These are phyloP conservation scores for Salix viminalis DNA, from an alignment of 345 rosid genomes.

Conservation along the genomic window DNA sequence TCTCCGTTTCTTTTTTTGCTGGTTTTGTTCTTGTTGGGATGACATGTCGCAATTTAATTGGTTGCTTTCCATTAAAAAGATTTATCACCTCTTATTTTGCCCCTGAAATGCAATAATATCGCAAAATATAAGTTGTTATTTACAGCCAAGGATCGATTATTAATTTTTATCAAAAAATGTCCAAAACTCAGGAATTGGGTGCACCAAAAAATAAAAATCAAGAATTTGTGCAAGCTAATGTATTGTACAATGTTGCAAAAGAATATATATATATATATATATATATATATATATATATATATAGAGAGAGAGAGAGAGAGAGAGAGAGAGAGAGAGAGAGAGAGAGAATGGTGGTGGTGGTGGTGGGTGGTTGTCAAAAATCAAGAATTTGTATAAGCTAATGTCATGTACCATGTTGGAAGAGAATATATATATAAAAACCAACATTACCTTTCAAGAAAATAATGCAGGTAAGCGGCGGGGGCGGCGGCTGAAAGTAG, in stretches of 20 bases:
- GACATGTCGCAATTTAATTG: slow-evolving; percentile 26
- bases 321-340: too few species aligned
- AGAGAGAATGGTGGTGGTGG: too few species aligned
- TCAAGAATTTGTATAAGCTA: background rate
- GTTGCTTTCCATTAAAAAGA: background rate
- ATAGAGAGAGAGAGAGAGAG: too few species aligned
- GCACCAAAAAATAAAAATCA: background rate
- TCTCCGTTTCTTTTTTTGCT: slow-evolving; percentile 44
- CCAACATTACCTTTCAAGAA: slow-evolving; percentile 1
- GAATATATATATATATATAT: too few species aligned
- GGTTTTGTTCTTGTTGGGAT: slow-evolving; percentile 27
- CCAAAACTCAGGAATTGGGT: background rate
- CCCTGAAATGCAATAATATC: background rate
- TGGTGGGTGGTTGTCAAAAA: too few species aligned
- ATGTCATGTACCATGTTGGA: background rate
- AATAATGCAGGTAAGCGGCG: background rate
- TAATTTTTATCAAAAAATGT: too few species aligned
- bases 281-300: too few species aligned
- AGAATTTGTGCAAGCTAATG: background rate
- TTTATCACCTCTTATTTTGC: background rate
- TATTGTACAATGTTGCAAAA: background rate
- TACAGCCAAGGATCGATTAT: background rate
- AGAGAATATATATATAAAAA: too few species aligned
- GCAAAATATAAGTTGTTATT: background rate
- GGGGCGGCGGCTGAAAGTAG: background rate